These are phyloP conservation scores for Euryodendron excelsum DNA, from an alignment of 148 eudicot species.

Conservation along the genomic window DNA sequence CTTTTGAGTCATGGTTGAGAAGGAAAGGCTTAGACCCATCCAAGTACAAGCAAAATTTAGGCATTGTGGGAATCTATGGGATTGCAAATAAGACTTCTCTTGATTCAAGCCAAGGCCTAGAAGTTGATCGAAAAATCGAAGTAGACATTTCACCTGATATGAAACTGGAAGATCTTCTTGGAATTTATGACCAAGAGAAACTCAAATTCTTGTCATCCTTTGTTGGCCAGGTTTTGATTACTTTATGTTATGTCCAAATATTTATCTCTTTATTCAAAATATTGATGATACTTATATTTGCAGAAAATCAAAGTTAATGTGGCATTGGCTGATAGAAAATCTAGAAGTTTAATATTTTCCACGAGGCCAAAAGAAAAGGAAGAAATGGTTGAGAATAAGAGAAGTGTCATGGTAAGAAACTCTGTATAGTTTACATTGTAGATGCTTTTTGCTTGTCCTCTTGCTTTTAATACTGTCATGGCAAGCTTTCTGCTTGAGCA, in stretches of 20 bases:
- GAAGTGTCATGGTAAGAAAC: conserved; percentile 70
- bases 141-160: conserved; percentile 51
- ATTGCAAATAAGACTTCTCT: conserved; percentile 26
- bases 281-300: conserved; percentile 18
- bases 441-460: neutral
- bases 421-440: neutral
- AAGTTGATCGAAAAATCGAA: conserved; percentile 32
- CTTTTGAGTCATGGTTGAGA: conserved; percentile 94
- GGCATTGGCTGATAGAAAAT: conserved; percentile 59
- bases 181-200: conserved; percentile 77
- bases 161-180: conserved; percentile 82
- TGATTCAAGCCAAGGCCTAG: conserved; percentile 29
- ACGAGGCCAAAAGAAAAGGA: conserved; percentile 75
- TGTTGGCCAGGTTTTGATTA: conserved; percentile 79
- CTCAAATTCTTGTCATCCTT: conserved; percentile 73
- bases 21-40: conserved; percentile 78
- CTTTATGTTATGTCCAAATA: neutral
- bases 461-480: neutral
- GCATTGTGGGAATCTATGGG: conserved; percentile 56
- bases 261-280: neutral
- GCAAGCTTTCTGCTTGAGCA: neutral
- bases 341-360: conserved; percentile 76
- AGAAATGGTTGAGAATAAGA: conserved; percentile 67
- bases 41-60: conserved; percentile 62
- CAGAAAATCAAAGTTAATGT: conserved; percentile 75